phyloP scores from a whole-genome alignment of 768 basidiomycete species.

The Clitopilus hobsonii region DNA sequence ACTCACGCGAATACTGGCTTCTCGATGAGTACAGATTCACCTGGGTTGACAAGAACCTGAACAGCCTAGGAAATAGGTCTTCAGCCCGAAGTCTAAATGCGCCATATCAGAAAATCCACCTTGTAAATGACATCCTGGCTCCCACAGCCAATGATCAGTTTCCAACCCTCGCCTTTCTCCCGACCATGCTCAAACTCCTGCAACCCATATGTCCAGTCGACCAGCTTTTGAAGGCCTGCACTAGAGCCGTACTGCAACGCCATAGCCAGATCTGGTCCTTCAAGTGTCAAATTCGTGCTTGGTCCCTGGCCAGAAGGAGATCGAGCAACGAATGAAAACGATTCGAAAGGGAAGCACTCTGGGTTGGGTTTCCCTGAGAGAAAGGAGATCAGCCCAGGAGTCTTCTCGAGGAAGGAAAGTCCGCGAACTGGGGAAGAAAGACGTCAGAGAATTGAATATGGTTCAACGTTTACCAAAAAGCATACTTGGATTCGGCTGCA shows the following conservation, averaged over 20 bases:
- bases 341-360: constrained; percentile 84
- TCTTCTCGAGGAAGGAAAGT: too few relatives aligned
- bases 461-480: too few relatives aligned
- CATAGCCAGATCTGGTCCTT: constrained; percentile 52
- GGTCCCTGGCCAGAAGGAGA: constrained; percentile 41
- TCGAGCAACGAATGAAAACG: constrained; percentile 61
- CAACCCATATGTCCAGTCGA: constrained; percentile 66
- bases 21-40: constrained; percentile 81
- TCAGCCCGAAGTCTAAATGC: neutral
- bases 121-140: constrained; percentile 90
- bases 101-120: constrained; percentile 33
- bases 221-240: constrained; percentile 57
- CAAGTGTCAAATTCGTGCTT: constrained; percentile 48
- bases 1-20: constrained; percentile 67
- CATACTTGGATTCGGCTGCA: constrained; percentile 61
- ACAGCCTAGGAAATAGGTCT: constrained; percentile 52
- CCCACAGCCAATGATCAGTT: constrained; percentile 71
- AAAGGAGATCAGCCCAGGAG: constrained; percentile 73
- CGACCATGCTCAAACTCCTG: constrained; percentile 71
- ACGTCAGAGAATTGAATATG: too few relatives aligned
- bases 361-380: constrained; percentile 92
- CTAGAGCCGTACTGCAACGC: constrained; percentile 79
- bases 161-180: constrained; percentile 62
- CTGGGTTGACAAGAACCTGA: constrained; percentile 62
- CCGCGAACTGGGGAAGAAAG: too few relatives aligned